Percentiles rank a stretch among this genome's conserved stretches.
Evolutionary conservation across 768 basidiomycete species (phyloP).

Genomic region (Trametes punicea): DNA sequence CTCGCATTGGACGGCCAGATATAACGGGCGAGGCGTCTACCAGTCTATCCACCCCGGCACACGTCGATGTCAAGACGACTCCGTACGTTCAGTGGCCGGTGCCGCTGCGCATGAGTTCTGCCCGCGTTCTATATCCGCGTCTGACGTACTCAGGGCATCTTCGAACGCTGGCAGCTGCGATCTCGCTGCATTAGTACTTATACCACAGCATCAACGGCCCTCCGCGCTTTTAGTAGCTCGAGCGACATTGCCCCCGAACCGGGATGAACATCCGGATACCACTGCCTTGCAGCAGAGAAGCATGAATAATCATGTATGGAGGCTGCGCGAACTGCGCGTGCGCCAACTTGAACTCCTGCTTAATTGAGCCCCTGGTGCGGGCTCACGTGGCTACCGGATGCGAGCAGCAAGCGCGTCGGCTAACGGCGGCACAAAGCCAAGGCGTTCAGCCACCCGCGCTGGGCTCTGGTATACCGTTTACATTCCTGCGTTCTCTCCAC

Average conservation of each 20-base stretch:
- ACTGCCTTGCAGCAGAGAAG: too few relatives aligned
- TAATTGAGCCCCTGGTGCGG: conserved; percentile 1
- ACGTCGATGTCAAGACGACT: too few relatives aligned
- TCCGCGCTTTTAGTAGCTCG: too few relatives aligned
- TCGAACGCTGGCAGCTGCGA: too few relatives aligned
- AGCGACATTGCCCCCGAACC: too few relatives aligned
- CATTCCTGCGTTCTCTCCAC: background rate
- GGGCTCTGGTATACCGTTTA: too few relatives aligned
- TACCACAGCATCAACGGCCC: too few relatives aligned
- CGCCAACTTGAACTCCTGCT: conserved; percentile 15
- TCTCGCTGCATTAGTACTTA: too few relatives aligned
- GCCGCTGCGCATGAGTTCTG: background rate
- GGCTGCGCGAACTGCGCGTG: background rate
- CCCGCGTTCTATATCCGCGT: background rate
- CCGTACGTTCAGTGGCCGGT: background rate
- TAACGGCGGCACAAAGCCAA: background rate
- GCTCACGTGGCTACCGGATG: conserved; percentile 8
- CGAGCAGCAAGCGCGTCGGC: conserved; percentile 5
- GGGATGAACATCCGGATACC: too few relatives aligned
- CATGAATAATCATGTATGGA: background rate
- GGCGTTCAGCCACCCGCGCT: background rate
- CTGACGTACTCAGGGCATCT: background rate
- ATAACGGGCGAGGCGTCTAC: too few relatives aligned
- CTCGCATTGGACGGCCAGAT: too few relatives aligned
- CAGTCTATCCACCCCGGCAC: too few relatives aligned